Conservation (phyloP, 495 filamentous ascomycete species). For the Pseudomonodictys pantanalensis region DNA sequence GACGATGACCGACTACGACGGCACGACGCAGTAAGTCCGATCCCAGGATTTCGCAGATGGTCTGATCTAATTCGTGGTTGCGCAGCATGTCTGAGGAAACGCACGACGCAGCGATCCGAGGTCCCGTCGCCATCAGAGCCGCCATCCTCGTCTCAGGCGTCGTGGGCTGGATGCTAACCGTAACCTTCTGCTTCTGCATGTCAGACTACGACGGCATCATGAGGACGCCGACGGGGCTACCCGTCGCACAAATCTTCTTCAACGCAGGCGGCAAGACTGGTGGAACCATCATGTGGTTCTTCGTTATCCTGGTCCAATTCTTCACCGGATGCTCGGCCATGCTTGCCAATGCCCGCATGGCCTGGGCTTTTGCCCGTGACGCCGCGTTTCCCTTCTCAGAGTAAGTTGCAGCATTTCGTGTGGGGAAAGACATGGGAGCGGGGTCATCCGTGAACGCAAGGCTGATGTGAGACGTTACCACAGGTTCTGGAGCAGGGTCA, state of each 20-base stretch:
- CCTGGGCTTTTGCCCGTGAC: constrained; percentile 68
- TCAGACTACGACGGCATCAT: constrained; percentile 62
- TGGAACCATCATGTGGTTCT: constrained; percentile 66
- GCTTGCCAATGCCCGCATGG: constrained; percentile 70
- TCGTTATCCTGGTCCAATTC: constrained; percentile 67
- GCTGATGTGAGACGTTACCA: constrained; percentile 3
- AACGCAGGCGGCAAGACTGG: constrained; percentile 62
- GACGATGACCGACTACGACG: constrained; percentile 77
- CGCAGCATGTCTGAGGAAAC: constrained; percentile 70
- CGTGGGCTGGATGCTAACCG: constrained; percentile 63
- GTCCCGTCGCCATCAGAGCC: constrained; percentile 61
- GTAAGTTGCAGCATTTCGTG: constrained; percentile 47
- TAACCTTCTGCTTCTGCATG: constrained; percentile 68
- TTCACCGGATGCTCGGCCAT: constrained; percentile 71
- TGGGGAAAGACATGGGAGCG: too few relatives aligned
- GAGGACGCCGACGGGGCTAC: constrained; percentile 60
- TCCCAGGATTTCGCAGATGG: constrained; percentile 4
- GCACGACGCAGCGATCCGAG: constrained; percentile 64
- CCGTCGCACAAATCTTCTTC: constrained; percentile 68
- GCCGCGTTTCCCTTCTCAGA: constrained; percentile 65
- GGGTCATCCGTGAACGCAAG: background rate
- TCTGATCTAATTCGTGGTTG: constrained; percentile 17
- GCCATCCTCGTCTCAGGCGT: constrained; percentile 65
- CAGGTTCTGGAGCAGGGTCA: constrained; percentile 58
- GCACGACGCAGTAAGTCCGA: constrained; percentile 62